Evolutionary conservation across 208 protist species (phyloP), one percentile per base, ranked within the genome.

Genomic region (Wallacemonas sp.): DNA sequence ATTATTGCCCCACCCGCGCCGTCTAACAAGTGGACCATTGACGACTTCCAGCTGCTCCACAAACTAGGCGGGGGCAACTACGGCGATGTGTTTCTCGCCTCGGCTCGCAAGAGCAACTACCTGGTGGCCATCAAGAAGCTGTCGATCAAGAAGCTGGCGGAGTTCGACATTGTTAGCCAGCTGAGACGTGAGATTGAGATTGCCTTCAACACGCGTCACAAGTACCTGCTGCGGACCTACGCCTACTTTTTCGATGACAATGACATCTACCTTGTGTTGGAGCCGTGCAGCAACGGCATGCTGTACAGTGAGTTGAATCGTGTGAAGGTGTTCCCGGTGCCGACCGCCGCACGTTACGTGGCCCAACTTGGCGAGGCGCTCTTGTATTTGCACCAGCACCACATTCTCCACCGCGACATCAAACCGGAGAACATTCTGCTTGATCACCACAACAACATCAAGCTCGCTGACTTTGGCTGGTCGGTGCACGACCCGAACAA

Each of bases 401-500:
- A 99, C 81, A 98, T 99, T 22, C 95, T 99, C 8, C 97, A 99
- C 71, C 84, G 97, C 22, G 97, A 98, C 68, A 98, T 98, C 61
- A 98, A 98, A 58, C 94, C 93, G 3, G 93, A 97, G 74, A 97
- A 97, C 64, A 94, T 96, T 63, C 76, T 96, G 17, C 77, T 98
- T 2, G 91, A 97, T 54, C 81, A 90, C 52, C 90, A 98, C 58
- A 75, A 91, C 41, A 97, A 98, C 68, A 87, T 99, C 45, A 99
- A 99, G 73, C 96, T 99, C 17, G 98, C 98, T 5, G 99, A 99
- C 79, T 99, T 99, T 90, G 99, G 99, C 19, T 99, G 98, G 98
- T 98, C 92, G 5, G 98, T 99, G 37, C 98, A 99, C 74, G 92
- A 98, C 50, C 96, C 97, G 13, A 82, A 91, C 24, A 87, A 88